Conservation (phyloP, 2,329 filamentous ascomycete species). For the Neonectria faginata region DNA sequence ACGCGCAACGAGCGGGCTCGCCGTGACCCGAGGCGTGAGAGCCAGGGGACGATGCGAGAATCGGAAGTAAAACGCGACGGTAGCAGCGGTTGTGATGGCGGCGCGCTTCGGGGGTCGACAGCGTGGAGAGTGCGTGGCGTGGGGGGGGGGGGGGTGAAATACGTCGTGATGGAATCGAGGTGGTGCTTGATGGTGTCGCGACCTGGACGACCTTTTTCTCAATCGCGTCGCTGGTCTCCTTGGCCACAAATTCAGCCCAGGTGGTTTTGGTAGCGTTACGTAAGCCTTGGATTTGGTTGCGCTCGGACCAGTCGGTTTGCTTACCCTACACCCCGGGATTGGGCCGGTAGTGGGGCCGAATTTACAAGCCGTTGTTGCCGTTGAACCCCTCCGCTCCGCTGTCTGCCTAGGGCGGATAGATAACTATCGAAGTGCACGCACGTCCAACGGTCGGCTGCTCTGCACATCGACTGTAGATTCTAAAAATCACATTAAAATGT, state of each 20-base stretch:
- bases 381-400: conserved; percentile 9
- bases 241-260: conserved; percentile 38
- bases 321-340: conserved; percentile 34
- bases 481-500: not conserved
- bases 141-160: conserved; percentile 31
- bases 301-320: not conserved
- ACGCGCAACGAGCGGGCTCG: conserved; percentile 38
- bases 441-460: too few relatives aligned
- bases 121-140: conserved; percentile 29
- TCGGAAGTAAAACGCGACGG: conserved; percentile 20
- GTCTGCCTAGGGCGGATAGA: too few relatives aligned
- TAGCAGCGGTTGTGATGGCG: not conserved
- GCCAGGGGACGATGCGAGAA: conserved; percentile 8
- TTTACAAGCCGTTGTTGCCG: not conserved
- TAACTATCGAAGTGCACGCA: not conserved
- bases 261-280: conserved; percentile 30
- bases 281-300: conserved; percentile 28
- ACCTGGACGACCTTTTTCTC: conserved; percentile 46
- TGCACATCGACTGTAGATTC: too few relatives aligned
- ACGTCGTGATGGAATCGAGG: conserved; percentile 39
- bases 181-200: conserved; percentile 47
- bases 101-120: conserved; percentile 11
- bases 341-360: not conserved
- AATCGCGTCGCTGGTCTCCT: conserved; percentile 46
- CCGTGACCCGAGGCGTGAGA: conserved; percentile 23